Conservation (phyloP, 768 basidiomycete genomes). For the Tulasnella sp. region DNA sequence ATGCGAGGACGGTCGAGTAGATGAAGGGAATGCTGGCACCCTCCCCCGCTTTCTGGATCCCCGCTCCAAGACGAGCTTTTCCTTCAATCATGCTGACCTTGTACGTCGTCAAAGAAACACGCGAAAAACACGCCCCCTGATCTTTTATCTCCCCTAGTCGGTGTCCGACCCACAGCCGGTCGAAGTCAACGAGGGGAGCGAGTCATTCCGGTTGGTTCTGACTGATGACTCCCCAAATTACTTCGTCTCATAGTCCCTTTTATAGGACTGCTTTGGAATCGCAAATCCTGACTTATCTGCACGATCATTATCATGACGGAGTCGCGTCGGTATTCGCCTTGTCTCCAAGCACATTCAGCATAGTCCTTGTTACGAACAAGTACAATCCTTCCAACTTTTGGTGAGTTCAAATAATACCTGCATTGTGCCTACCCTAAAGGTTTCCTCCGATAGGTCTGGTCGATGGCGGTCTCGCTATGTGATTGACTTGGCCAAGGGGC, state of each 20-base stretch:
- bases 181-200: constrained; percentile 55
- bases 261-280: constrained; percentile 62
- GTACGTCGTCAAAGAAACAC: constrained; percentile 38
- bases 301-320: constrained; percentile 77
- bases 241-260: not conserved
- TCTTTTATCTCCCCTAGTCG: constrained; percentile 43
- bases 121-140: not conserved
- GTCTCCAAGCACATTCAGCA: constrained; percentile 44
- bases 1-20: constrained; percentile 58
- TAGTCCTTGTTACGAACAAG: constrained; percentile 91
- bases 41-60: constrained; percentile 78
- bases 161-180: constrained; percentile 61
- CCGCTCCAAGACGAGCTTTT: constrained; percentile 65
- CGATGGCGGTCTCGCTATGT: constrained; percentile 87
- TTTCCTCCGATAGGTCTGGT: constrained; percentile 59
- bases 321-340: constrained; percentile 58
- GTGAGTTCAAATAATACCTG: constrained; percentile 36
- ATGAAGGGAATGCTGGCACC: constrained; percentile 36
- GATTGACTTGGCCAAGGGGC: constrained; percentile 56
- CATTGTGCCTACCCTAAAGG: not conserved
- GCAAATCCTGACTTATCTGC: constrained; percentile 57
- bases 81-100: constrained; percentile 76
- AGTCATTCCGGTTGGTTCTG: constrained; percentile 59
- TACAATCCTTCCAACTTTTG: constrained; percentile 93
- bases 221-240: not conserved